phyloP scores from a whole-genome alignment of 2,329 filamentous ascomycete species.

The Dactylellina haptotyla region DNA sequence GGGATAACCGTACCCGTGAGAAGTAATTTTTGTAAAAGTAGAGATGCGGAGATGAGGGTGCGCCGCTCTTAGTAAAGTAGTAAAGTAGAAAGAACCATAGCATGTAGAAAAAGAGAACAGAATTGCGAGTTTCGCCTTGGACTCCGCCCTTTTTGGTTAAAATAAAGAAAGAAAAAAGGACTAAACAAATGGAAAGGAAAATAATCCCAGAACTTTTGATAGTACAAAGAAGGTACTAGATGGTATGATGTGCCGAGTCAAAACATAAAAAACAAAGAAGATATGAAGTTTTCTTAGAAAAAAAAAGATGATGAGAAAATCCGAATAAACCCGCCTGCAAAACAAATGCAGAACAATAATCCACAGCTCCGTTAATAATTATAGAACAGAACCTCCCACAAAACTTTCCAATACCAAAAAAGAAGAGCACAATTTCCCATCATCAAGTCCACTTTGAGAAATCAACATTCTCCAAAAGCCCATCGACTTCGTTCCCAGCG shows the following conservation, averaged over 20 bases:
- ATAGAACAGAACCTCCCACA: neutral
- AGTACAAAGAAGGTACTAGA: neutral
- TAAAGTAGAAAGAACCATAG: neutral
- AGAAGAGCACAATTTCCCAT: neutral
- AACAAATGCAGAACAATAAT: constrained; percentile 41
- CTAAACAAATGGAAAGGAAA: constrained; percentile 40
- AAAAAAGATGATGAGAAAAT: constrained; percentile 10
- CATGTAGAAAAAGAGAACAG: neutral
- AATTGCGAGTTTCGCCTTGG: constrained; percentile 21
- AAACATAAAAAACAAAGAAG: constrained; percentile 15
- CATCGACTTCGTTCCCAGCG: constrained; percentile 39
- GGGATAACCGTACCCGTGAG: too few relatives aligned
- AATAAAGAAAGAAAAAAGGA: constrained; percentile 23
- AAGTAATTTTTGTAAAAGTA: too few relatives aligned
- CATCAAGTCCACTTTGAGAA: constrained; percentile 55
- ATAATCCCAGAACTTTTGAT: constrained; percentile 23
- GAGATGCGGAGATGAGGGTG: neutral
- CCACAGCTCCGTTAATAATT: neutral
- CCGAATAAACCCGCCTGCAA: constrained; percentile 25
- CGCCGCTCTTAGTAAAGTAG: neutral
- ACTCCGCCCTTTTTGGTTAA: constrained; percentile 29
- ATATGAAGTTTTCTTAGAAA: constrained; percentile 54
- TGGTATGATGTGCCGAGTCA: constrained; percentile 18
- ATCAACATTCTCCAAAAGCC: constrained; percentile 54
- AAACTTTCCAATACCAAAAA: neutral